Evolutionary conservation across 352 stramenopile species (phyloP), one percentile per base, ranked within the genome.

Genomic region (Phytophthora megakarya): DNA sequence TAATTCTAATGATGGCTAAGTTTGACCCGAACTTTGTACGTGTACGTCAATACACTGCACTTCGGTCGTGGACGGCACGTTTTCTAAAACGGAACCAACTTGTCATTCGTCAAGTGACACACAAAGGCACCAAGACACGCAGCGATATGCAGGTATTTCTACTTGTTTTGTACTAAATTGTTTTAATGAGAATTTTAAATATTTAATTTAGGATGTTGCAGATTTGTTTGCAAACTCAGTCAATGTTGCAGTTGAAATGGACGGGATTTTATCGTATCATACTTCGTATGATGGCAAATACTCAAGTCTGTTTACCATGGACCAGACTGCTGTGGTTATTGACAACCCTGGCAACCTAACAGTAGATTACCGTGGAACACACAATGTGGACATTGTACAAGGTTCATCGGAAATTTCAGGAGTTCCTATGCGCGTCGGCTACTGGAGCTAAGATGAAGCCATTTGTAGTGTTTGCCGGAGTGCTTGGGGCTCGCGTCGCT

Each of bases 311-410:
- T 50, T 33, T 16, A 60, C 44, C 13, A 43, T 60, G 39, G 38
- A 50, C 26, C 51, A 60, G n/a, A 46, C 33, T 5, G 48, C 12
- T 1, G 5, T 56, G 1, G 45, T 23, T 21, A 16, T 56, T 3
- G 48, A 60, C 28, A 60, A 35, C 10, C 40, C 21, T 44, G 51
- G 39, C 1, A 23, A n/a, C 0, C n/a, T 35, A 21, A 43, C 51
- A 10, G 22, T 40, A 1, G 18, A 60, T 18, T 60, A 60, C 30
- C 1, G 38, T 5, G 39, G 38, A 5, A 33, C 26, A 44, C 10
- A 5, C 4, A 60, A 60, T 23, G 28, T 46, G 6, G 52, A 61
- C 15, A 13, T 61, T 45, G 22, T 61, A 13, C 40, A 61, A 28
- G 38, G 30, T 18, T 28, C 39, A 19, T 3, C 52, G 1, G 40